These are phyloP conservation scores for Xylogone sp. DNA, from an alignment of 2,329 filamentous ascomycete genomes.

Conservation along the genomic window DNA sequence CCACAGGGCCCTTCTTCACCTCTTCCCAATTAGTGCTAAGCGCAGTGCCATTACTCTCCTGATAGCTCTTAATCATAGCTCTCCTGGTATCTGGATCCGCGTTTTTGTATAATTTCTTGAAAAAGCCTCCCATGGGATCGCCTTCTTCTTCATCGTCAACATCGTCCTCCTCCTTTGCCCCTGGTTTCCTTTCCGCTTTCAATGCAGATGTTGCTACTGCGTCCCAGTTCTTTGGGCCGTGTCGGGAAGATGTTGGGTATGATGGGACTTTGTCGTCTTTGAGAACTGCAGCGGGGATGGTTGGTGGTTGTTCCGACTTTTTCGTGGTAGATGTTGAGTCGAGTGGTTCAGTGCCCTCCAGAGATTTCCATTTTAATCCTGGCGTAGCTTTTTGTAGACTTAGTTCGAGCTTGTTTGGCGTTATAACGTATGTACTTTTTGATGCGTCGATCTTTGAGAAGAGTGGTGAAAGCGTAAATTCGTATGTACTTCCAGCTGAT, in stretches of 20 bases:
- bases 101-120: constrained; percentile 80
- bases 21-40: constrained; percentile 91
- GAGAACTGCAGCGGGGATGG: constrained; percentile 14
- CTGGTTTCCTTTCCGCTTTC: constrained; percentile 28
- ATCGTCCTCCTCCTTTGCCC: constrained; percentile 22
- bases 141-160: constrained; percentile 55
- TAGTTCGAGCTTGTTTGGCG: constrained; percentile 77
- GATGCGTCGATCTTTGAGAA: constrained; percentile 60
- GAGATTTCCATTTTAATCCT: constrained; percentile 35
- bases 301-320: constrained; percentile 5
- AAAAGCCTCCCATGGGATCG: constrained; percentile 75
- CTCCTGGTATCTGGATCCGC: constrained; percentile 76
- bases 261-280: constrained; percentile 41
- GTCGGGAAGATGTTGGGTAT: constrained; percentile 84
- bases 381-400: constrained; percentile 62
- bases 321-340: constrained; percentile 9
- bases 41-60: constrained; percentile 89
- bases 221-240: constrained; percentile 90
- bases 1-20: constrained; percentile 68
- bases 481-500: constrained; percentile 45
- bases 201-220: constrained; percentile 54
- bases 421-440: constrained; percentile 60
- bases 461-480: constrained; percentile 62
- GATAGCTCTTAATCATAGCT: constrained; percentile 97
- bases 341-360: constrained; percentile 17